Percentiles rank a stretch among this genome's conserved stretches.
phyloP scores from a whole-genome alignment of 139 green algal species.

The Helicosporidium sp. region DNA sequence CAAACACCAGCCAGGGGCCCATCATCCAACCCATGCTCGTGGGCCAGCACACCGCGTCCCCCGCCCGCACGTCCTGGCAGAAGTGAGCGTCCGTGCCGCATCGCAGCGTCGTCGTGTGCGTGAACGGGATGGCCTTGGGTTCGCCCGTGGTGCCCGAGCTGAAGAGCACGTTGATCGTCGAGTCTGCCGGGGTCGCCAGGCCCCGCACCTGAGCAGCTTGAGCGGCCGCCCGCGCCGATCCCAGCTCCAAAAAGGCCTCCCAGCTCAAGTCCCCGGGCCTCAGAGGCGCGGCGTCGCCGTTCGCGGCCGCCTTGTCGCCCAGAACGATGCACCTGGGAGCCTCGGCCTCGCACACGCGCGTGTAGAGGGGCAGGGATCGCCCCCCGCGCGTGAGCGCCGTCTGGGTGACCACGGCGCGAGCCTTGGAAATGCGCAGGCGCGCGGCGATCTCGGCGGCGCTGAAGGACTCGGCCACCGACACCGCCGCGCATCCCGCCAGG shows the following conservation, averaged over 20 bases:
- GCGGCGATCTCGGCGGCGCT: slow-evolving; percentile 40
- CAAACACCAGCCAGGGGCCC: slow-evolving; percentile 81
- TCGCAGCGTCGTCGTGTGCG: slow-evolving; percentile 59
- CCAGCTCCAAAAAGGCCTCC: slow-evolving; percentile 34
- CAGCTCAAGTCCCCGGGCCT: slow-evolving; percentile 25
- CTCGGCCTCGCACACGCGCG: slow-evolving; percentile 24
- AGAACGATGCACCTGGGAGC: slow-evolving; percentile 25
- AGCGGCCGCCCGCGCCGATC: neutral
- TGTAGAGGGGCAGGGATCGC: slow-evolving; percentile 54
- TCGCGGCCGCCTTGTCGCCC: slow-evolving; percentile 8
- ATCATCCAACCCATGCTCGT: slow-evolving; percentile 93
- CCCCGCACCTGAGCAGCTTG: neutral
- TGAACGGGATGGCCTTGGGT: slow-evolving; percentile 87
- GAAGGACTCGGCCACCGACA: slow-evolving; percentile 81
- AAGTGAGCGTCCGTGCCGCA: slow-evolving; percentile 49
- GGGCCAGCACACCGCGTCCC: slow-evolving; percentile 63
- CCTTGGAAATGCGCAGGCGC: slow-evolving; percentile 42
- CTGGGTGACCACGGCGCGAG: slow-evolving; percentile 62
- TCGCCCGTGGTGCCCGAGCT: slow-evolving; percentile 79
- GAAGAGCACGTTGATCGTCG: slow-evolving; percentile 66
- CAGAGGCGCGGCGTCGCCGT: slow-evolving; percentile 5
- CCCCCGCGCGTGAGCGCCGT: slow-evolving; percentile 52
- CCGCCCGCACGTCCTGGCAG: slow-evolving; percentile 39
- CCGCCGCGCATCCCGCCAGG: slow-evolving; percentile 48
- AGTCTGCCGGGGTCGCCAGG: slow-evolving; percentile 18